These are phyloP conservation scores for Penicillium sp. DNA, from an alignment of 2,329 filamentous ascomycete genomes.

Conservation along the genomic window DNA sequence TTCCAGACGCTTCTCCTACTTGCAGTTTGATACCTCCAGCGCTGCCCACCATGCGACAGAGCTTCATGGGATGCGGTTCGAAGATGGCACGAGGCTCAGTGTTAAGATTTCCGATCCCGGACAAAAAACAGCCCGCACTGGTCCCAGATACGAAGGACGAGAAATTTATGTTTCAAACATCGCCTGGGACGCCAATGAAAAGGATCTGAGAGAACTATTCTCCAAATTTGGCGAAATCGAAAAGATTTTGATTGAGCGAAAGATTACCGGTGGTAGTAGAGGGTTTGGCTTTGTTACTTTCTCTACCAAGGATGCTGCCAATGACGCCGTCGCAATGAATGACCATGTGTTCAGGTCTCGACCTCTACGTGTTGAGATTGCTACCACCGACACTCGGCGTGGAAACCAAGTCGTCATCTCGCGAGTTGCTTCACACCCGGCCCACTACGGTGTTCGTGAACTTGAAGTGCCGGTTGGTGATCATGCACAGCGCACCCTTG, in stretches of 20 bases:
- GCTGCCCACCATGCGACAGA: constrained; percentile 62
- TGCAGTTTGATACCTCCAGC: constrained; percentile 68
- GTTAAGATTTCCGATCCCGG: constrained; percentile 78
- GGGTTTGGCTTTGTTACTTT: constrained; percentile 78
- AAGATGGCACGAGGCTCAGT: constrained; percentile 59
- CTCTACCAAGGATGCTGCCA: constrained; percentile 57
- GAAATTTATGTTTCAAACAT: constrained; percentile 72
- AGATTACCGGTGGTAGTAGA: constrained; percentile 58
- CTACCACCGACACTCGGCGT: constrained; percentile 37
- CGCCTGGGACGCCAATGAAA: constrained; percentile 53
- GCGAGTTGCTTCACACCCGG: constrained; percentile 32
- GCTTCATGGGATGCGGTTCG: constrained; percentile 62
- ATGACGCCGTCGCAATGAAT: constrained; percentile 60
- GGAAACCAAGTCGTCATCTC: constrained; percentile 40
- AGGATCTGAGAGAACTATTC: constrained; percentile 63
- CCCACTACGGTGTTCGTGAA: constrained; percentile 33
- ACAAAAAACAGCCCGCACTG: constrained; percentile 67
- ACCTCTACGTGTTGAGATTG: constrained; percentile 56
- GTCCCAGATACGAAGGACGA: constrained; percentile 74
- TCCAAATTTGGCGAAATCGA: constrained; percentile 66
- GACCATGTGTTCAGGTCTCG: constrained; percentile 60
- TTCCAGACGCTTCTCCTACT: constrained; percentile 86
- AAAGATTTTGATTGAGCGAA: constrained; percentile 61
- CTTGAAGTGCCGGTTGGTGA: constrained; percentile 37
- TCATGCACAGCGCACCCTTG: constrained; percentile 60